Conservation (phyloP, 2,329 filamentous ascomycete species). For the Chrysoporthe puriensis region DNA sequence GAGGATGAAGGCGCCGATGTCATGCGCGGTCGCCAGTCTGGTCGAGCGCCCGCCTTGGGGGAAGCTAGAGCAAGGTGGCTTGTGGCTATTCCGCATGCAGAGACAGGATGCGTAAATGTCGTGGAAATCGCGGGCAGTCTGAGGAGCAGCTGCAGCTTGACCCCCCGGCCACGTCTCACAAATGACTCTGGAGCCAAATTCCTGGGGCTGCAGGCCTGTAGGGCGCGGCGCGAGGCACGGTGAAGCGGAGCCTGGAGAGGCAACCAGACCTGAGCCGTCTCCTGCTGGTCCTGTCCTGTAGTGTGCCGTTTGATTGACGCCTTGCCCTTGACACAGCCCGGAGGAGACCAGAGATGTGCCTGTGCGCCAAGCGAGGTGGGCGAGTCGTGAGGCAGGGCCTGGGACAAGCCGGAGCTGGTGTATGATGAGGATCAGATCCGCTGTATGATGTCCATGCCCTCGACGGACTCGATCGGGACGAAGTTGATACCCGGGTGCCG, state of each 20-base stretch:
- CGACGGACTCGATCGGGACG: neutral
- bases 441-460: neutral
- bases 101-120: constrained; percentile 23
- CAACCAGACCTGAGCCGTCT: neutral
- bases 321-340: neutral
- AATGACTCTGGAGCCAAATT: constrained; percentile 14
- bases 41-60: neutral
- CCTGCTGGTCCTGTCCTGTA: neutral
- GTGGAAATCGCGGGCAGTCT: constrained; percentile 30
- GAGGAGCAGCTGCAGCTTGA: constrained; percentile 29
- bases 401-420: neutral
- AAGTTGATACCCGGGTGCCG: neutral
- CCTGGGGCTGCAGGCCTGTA: constrained; percentile 1
- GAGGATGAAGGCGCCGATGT: neutral
- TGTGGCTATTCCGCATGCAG: constrained; percentile 21
- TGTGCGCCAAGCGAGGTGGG: neutral
- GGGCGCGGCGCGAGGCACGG: constrained; percentile 1
- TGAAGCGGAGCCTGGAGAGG: neutral
- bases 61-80: constrained; percentile 16
- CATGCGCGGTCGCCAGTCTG: neutral
- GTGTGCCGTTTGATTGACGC: neutral
- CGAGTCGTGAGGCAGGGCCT: neutral
- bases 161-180: constrained; percentile 30
- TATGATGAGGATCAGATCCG: neutral
- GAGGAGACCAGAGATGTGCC: neutral